Conservation (phyloP, 2,329 filamentous ascomycete genomes). For the Claviceps pazoutovae region DNA sequence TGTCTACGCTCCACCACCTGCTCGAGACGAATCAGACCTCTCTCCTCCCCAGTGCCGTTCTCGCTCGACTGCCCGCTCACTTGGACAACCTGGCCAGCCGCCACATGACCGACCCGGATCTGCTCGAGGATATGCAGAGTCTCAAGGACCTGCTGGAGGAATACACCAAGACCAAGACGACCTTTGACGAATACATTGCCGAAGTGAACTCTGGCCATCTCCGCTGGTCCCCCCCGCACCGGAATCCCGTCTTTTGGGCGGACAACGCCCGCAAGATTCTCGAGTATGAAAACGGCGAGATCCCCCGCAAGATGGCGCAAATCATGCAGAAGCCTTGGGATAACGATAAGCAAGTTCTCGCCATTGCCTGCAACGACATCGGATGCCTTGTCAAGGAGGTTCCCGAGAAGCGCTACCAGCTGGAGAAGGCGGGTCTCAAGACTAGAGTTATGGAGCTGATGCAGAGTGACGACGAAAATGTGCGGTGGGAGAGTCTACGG, state of each 20-base stretch:
- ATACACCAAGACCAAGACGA: slow-evolving; percentile 57
- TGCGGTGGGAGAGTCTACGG: slow-evolving; percentile 83
- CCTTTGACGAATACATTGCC: slow-evolving; percentile 79
- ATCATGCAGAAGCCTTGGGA: slow-evolving; percentile 62
- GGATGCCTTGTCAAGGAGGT: slow-evolving; percentile 81
- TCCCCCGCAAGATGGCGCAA: slow-evolving; percentile 70
- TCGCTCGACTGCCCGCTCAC: slow-evolving; percentile 64
- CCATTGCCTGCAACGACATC: slow-evolving; percentile 86
- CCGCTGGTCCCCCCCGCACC: slow-evolving; percentile 85
- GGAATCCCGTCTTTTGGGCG: slow-evolving; percentile 75
- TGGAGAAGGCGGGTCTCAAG: slow-evolving; percentile 80
- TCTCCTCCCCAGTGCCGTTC: slow-evolving; percentile 69
- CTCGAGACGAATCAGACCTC: slow-evolving; percentile 56
- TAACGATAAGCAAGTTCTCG: slow-evolving; percentile 77
- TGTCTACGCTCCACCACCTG: slow-evolving; percentile 82
- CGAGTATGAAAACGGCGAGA: slow-evolving; percentile 65
- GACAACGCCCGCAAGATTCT: slow-evolving; percentile 82
- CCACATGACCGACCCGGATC: slow-evolving; percentile 50
- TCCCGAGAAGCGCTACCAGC: slow-evolving; percentile 63
- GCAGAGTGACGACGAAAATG: slow-evolving; percentile 74
- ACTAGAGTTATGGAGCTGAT: slow-evolving; percentile 84
- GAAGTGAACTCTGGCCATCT: slow-evolving; percentile 79
- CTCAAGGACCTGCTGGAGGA: slow-evolving; percentile 52
- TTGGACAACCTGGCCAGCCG: slow-evolving; percentile 48
- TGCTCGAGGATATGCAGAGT: slow-evolving; percentile 46